Evolutionary conservation across 179 eudicot genomes (phyloP), one percentile per base, ranked within the genome.

Genomic region (Silene coronaria): DNA sequence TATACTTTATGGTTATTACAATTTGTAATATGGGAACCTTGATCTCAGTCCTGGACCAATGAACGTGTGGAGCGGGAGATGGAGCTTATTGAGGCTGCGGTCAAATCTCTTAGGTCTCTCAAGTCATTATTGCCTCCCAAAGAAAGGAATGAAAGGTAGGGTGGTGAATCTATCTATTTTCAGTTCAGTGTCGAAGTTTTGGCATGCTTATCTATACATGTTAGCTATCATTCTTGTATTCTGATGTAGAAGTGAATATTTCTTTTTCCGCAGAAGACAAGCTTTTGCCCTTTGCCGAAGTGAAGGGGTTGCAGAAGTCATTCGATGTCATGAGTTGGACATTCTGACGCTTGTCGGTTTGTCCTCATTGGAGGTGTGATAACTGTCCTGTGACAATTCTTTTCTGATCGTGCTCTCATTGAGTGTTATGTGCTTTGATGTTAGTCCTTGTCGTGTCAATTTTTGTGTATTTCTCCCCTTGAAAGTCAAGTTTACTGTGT

Each of bases 111-210:
- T 34, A 89, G 97, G 85, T 85, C 91, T 64, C 89, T 88, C 7
- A 85, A 89, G 80, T 80, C 92, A 13, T 72, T 66, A 68, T 69
- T 94, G 86, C 91, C 96, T 75, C 84, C 96, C 26, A 88, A 85
- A 79, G 98, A 90, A 79, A 91, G 91, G 70, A 57, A 82, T 76
- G 88, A 87, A 81, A 90, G 95, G 99, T 95, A 83, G n/a, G 63
- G 63, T 62, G 57, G 53, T 48, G 9, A 16, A 30, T 26, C 7
- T 22, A n/a, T 51, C 24, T 6, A 21, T 19, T 11, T 27, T 28
- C 7, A 3, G 3, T 24, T 19, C 45, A 36, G 11, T 36, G 9
- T 59, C 24, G 0, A 21, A 22, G 10, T 22, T 24, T 55, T 30
- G 13, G 71, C 27, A 38, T 4, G 23, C 57, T 73, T 46, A 58